phyloP scores from a whole-genome alignment of 208 protist genomes.

The Borovskyia barvae region DNA sequence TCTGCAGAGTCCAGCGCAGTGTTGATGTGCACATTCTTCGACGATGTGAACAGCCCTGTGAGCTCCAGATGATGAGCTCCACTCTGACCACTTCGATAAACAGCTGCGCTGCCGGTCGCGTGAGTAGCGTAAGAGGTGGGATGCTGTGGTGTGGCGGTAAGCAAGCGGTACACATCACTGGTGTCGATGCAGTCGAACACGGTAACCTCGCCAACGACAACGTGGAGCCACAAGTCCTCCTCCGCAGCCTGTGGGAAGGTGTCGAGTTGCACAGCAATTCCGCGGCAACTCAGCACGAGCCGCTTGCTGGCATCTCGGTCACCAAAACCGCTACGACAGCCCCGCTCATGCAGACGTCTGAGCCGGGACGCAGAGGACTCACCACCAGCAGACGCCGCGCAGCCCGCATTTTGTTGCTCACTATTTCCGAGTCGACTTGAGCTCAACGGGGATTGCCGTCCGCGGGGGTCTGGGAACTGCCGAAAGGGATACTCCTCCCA shows the following conservation, averaged over 20 bases:
- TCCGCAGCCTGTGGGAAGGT: conserved; percentile 34
- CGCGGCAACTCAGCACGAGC: conserved; percentile 46
- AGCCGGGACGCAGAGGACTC: conserved; percentile 25
- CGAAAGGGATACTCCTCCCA: too few relatives aligned
- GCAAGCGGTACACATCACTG: conserved; percentile 45
- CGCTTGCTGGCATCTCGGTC: conserved; percentile 40
- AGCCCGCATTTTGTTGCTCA: too few relatives aligned
- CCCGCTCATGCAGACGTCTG: conserved; percentile 13
- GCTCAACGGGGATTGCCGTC: too few relatives aligned
- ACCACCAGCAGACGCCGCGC: neutral
- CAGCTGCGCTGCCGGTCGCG: neutral
- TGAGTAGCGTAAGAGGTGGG: neutral
- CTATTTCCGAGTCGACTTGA: too few relatives aligned
- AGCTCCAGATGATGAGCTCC: conserved; percentile 15
- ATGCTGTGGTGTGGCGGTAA: conserved; percentile 36
- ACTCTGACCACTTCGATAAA: neutral
- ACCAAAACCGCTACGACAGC: conserved; percentile 34
- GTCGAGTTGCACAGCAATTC: conserved; percentile 49
- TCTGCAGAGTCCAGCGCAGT: conserved; percentile 18
- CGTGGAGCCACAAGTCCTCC: conserved; percentile 43
- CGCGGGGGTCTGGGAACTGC: too few relatives aligned
- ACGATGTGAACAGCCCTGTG: conserved; percentile 27
- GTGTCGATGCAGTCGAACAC: conserved; percentile 60
- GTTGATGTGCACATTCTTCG: conserved; percentile 19
- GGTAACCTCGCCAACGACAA: conserved; percentile 40